phyloP scores from a whole-genome alignment of 1,139 yeast species.

The Sugiyamaella paludigena region DNA sequence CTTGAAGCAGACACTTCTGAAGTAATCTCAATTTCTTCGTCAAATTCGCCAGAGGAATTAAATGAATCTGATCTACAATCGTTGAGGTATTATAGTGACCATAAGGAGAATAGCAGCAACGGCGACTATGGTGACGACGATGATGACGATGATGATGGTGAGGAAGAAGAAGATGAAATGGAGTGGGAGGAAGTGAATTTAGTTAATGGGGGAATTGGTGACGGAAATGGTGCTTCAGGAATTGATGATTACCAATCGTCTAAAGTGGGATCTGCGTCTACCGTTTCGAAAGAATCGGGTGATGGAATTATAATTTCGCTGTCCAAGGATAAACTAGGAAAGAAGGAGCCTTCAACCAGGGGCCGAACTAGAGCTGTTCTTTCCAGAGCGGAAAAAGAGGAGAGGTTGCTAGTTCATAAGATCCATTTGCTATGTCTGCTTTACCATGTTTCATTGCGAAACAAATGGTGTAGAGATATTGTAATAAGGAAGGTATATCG shows the following conservation, averaged over 20 bases:
- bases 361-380: slow-evolving; percentile 7
- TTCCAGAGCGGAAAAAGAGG: slow-evolving; percentile 49
- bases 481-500: slow-evolving; percentile 36
- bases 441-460: slow-evolving; percentile 63
- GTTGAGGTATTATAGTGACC: background rate
- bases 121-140: slow-evolving; percentile 25
- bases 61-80: slow-evolving; percentile 5
- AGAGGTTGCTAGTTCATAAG: slow-evolving; percentile 58
- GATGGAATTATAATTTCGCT: slow-evolving; percentile 6
- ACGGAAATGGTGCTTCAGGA: slow-evolving; percentile 40
- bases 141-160: slow-evolving; percentile 31
- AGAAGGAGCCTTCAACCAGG: background rate
- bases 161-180: slow-evolving; percentile 41
- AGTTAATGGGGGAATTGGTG: slow-evolving; percentile 13
- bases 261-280: slow-evolving; percentile 15
- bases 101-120: slow-evolving; percentile 1
- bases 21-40: slow-evolving; percentile 15
- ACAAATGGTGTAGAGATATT: slow-evolving; percentile 68
- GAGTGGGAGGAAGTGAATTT: slow-evolving; percentile 37
- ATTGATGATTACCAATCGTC: slow-evolving; percentile 35
- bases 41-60: slow-evolving; percentile 16
- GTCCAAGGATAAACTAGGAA: background rate
- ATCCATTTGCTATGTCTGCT: slow-evolving; percentile 56
- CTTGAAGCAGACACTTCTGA: slow-evolving; percentile 69
- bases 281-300: slow-evolving; percentile 11